Evolutionary conservation across 2,329 filamentous ascomycete genomes (phyloP), one percentile per base, ranked within the genome.

Genomic region (Ascochyta fabae): DNA sequence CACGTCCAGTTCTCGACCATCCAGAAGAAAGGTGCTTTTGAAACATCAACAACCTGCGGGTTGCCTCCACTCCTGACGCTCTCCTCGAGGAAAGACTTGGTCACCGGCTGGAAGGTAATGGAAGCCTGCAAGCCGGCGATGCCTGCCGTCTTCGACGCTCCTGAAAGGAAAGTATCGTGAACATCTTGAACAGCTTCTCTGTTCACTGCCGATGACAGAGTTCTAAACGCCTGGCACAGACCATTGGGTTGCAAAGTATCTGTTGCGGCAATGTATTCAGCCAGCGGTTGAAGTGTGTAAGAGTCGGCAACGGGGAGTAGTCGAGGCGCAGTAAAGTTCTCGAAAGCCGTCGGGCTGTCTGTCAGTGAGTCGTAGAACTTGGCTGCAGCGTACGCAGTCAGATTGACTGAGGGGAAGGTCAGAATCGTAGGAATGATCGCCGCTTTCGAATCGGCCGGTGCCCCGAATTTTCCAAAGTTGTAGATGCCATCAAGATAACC

Each of bases 401-500:
- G 5, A 24, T 61, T 59, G 9, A 42, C 22, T 0, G 54, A 39
- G 2, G 65, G 64, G 4, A 65, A 54, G 1, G 55, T 55, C 12
- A 64, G 27, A n/a, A 64, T 61, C 0, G 62, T 67, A 2, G 60
- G 65, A 4, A 65, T 61, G 15, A 66, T 60, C 9, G 62, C 65
- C 16, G 65, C 61, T 22, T 65, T 67, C 8, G 56, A 45, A 35
- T 66, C 63, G 8, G 56, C 40, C 8, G 50, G 41, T 6, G 61
- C 55, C 4, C 63, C 63, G 12, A 62, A 64, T 35, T 49, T 48
- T 0, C 61, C 61, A 2, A 67, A 68, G 46, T 49, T 64, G 31
- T 67, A 64, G 5, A 67, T 59, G 8, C 56, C 65, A 16, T 67
- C 59, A 16, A 69, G 57, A 33, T 62, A 67, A 16, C 56, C 51